Percentiles rank a stretch among this genome's conserved stretches.
These are phyloP conservation scores for Candida freyschussii DNA, from an alignment of 1,139 yeast genomes.

Conservation along the genomic window DNA sequence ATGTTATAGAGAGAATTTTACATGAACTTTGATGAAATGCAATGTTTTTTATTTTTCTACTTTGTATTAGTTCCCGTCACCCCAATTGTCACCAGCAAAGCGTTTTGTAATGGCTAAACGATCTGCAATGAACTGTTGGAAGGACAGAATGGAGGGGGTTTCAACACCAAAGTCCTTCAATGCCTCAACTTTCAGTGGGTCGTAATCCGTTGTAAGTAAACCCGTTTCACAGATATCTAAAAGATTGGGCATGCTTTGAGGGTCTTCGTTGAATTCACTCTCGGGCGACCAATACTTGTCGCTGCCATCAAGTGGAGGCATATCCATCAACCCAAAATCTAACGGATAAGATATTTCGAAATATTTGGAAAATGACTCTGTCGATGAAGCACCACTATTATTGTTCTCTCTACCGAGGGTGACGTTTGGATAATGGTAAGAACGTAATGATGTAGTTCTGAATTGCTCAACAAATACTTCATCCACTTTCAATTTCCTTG, in stretches of 20 bases:
- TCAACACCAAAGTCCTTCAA: slow-evolving; percentile 9
- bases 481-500: slow-evolving; percentile 17
- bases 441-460: slow-evolving; percentile 9
- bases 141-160: no score
- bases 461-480: slow-evolving; percentile 17
- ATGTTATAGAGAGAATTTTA: slow-evolving; percentile 10
- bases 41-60: slow-evolving; percentile 1
- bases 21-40: slow-evolving; percentile 3
- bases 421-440: slow-evolving; percentile 20
- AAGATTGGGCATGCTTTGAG: background rate
- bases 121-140: no score
- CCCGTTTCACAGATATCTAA: slow-evolving; percentile 9
- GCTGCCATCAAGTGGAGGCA: slow-evolving; percentile 1
- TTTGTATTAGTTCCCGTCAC: no score
- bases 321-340: slow-evolving; percentile 6
- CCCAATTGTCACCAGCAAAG: no score
- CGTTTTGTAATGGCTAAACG: no score
- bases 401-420: slow-evolving; percentile 1
- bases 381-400: slow-evolving; percentile 5
- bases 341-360: slow-evolving; percentile 14
- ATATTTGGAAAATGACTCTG: slow-evolving; percentile 10
- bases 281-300: no score
- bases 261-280: no score
- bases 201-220: slow-evolving; percentile 16
- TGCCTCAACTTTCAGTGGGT: slow-evolving; percentile 15